Base-by-base conservation (phyloP, 225 moss, liverwort and hornwort genomes). In the Takakia lepidozioides region DNA sequence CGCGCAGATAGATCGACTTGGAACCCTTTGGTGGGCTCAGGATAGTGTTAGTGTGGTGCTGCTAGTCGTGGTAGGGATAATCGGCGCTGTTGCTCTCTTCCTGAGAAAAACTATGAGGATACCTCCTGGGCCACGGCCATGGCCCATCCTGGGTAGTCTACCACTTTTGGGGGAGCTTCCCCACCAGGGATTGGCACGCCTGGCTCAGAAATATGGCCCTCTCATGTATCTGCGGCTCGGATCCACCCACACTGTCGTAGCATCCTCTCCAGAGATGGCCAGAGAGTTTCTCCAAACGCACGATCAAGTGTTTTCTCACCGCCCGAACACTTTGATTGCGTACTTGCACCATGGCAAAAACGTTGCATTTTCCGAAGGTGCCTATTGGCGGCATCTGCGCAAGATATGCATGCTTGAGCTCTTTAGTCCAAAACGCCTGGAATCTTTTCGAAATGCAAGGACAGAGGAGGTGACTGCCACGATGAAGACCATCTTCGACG, bases 391-490 rank as follows among this genome's bases (percentile, higher is more conserved):
- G 19, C 59, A 58, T 19, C 40, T 73, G 5, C 45, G 73, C 4
- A 68, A 54, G 0, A 63, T 68, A 15, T 40, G 68, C 51, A 64
- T 46, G 35, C 48, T 20, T 14, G 73, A 68, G 42, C 11, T 73
- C 58, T 73, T 73, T 10, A 63, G 68, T 2, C 28, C 41, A 3
- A 63, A 43, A 56, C 68, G 73, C 3, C 56, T 63, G 11, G 25
- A 49, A 14, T 73, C 68, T 0, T 68, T 69, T 27, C 59, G 47
- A n/a, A 11, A 39, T 10, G 14, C 28, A 9, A 51, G 73, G 5
- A 49, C 63, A 38, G 73, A 73, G 40, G 73, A 73, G 68, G 49
- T 73, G 21, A 15, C 36, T 11, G 49, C 52, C 23, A 68, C 60
- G 73, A 59, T 73, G 73, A 25, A 29, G 1, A 2, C 30, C 19